These are phyloP conservation scores for Bocquillonia castaneifolia DNA, from an alignment of 441 rosid species.

Conservation along the genomic window DNA sequence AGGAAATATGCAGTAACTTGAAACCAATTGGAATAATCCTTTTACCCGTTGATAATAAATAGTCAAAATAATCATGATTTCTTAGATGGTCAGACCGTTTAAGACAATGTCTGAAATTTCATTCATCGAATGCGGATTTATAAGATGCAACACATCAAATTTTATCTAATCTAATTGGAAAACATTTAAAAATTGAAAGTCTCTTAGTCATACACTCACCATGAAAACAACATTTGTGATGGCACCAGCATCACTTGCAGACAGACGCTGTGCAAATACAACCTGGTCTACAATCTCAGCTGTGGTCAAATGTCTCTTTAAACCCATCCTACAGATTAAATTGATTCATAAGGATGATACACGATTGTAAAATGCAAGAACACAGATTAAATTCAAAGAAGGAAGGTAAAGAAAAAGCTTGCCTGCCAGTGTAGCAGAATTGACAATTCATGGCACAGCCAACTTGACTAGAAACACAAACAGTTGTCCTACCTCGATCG, in stretches of 20 bases:
- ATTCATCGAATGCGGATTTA: neutral
- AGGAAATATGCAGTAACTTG: neutral
- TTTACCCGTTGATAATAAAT: neutral
- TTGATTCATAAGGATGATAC: constrained; percentile 1
- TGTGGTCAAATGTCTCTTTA: constrained; percentile 69
- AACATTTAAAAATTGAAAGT: neutral
- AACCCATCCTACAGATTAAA: constrained; percentile 62
- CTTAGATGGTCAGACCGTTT: neutral
- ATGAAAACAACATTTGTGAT: constrained; percentile 85
- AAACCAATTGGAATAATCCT: neutral
- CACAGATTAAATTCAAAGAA: neutral
- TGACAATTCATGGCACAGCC: constrained; percentile 97
- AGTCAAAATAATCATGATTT: neutral
- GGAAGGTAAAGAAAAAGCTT: constrained; percentile 19
- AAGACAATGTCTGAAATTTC: neutral
- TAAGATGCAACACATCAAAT: neutral
- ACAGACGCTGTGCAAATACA: constrained; percentile 61
- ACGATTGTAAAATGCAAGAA: neutral
- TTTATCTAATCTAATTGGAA: neutral
- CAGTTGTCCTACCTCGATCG: constrained; percentile 73
- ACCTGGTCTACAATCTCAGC: constrained; percentile 94
- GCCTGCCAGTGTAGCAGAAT: constrained; percentile 91
- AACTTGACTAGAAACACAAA: constrained; percentile 88
- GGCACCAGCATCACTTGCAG: constrained; percentile 53
- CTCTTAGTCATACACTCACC: constrained; percentile 41